Percentiles rank a stretch among this genome's conserved stretches.
These are phyloP conservation scores for Penicillium rolfsii DNA, from an alignment of 2,329 filamentous ascomycete species.

Conservation along the genomic window DNA sequence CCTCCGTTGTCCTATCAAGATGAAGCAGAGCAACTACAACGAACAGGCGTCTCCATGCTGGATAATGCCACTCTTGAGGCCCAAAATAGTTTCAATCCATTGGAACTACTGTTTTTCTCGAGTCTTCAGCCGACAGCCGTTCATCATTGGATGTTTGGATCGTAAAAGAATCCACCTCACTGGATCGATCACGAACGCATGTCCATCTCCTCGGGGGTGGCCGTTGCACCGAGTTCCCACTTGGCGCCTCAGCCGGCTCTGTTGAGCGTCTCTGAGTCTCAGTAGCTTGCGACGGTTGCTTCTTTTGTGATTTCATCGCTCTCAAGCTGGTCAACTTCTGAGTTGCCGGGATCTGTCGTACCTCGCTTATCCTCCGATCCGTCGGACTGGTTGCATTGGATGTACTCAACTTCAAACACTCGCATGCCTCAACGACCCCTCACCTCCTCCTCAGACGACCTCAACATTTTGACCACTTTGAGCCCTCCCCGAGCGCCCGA, in stretches of 20 bases:
- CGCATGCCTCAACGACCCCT: not conserved
- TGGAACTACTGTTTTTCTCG: not conserved
- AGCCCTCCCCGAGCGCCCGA: not conserved
- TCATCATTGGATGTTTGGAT: not conserved
- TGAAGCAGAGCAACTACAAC: not conserved
- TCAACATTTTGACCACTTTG: not conserved
- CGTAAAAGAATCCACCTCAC: not conserved
- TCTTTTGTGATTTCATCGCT: not conserved
- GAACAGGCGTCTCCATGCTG: not conserved
- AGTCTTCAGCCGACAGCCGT: not conserved
- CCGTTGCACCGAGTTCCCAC: not conserved
- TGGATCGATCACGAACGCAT: conserved; percentile 6
- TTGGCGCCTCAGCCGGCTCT: not conserved
- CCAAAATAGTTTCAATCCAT: not conserved
- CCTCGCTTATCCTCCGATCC: not conserved
- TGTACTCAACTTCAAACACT: conserved; percentile 2
- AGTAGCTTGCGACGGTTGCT: not conserved
- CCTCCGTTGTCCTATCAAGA: not conserved
- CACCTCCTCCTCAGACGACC: not conserved
- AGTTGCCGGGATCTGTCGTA: not conserved
- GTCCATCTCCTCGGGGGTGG: not conserved
- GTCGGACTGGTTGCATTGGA: conserved; percentile 1
- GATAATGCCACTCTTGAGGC: not conserved
- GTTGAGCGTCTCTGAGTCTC: conserved; percentile 2
- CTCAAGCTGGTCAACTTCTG: not conserved